Base-by-base conservation (phyloP, 2,329 filamentous ascomycete genomes). In the Pyricularia sp. region DNA sequence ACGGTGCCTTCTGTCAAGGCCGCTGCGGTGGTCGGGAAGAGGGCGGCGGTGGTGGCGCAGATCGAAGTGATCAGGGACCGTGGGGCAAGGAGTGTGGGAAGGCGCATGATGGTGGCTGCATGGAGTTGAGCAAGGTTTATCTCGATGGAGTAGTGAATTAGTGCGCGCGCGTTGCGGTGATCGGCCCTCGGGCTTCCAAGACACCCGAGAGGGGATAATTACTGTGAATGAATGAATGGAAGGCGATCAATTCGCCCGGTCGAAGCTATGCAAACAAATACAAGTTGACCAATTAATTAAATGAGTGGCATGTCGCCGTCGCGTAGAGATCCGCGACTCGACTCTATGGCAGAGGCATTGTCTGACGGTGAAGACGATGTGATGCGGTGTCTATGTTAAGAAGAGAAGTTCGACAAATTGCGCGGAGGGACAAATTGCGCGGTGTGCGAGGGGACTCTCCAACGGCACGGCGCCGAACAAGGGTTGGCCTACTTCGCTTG, bases 1-100 rank as follows among this genome's bases (percentile, higher is more conserved):
- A 76, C 71, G 26, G 62, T 64, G n/a, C 62, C 62, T 19, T 60
- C 53, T 13, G 62, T 55, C 19, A 53, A 26, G 22, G 44, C 40
- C 12, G 33, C 16, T 26, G 57, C 33, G 24, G 26, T 10, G 8
- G 33, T 19, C 55, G 30, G 10, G 16, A 40, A 35, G 57, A 60
- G 24, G 7, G 62, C 62, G 62, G 40, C 35, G 62, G 26, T 44
- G 33, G 22, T 22, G 22, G 60, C 28, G 44, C 62, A 30, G 62
- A 55, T 63, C 44, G 62, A 22, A 28, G 30, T 24, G 62, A 63
- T 63, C 62, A 63, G 19, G n/a, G 62, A 30, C 28, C 62, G 49
- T 57, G 26, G 26, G 19, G 62, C 35, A 55, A 33, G 49, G 62
- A 55, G 62, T 31, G 40, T 31, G 62, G 62, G 62, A 63, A 44